A percentile compares a stretch with the other conserved stretches of the same genome.
Evolutionary conservation across 495 filamentous ascomycete genomes (phyloP).

Genomic region (Glonium stellatum): DNA sequence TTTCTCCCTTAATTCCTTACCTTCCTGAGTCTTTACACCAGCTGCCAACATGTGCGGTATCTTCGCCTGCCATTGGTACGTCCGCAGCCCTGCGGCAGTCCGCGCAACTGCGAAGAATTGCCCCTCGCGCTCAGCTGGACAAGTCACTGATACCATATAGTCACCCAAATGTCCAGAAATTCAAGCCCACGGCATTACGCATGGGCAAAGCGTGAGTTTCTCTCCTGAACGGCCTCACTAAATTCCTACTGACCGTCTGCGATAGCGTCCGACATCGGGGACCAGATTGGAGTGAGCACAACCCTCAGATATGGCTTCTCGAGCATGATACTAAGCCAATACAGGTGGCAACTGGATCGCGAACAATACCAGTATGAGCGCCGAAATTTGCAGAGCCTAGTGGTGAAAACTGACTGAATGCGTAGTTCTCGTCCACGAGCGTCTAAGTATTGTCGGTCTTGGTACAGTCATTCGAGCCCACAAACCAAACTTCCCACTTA

Average conservation of each 20-base stretch:
- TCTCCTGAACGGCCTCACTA: constrained; percentile 9
- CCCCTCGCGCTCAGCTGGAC: constrained; percentile 28
- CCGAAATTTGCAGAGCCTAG: background rate
- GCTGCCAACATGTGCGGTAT: constrained; percentile 56
- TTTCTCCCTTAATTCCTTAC: background rate
- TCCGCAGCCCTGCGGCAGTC: background rate
- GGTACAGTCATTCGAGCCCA: constrained; percentile 48
- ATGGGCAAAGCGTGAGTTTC: constrained; percentile 87
- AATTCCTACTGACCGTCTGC: constrained; percentile 15
- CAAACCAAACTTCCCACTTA: constrained; percentile 12
- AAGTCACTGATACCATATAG: constrained; percentile 43
- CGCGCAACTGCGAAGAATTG: constrained; percentile 16
- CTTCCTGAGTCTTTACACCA: background rate
- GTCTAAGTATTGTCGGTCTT: constrained; percentile 94
- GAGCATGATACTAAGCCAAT: constrained; percentile 26
- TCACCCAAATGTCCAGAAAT: constrained; percentile 91
- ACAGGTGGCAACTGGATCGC: constrained; percentile 81
- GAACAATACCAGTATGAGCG: constrained; percentile 75
- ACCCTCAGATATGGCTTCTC: constrained; percentile 19
- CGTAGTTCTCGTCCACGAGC: constrained; percentile 91
- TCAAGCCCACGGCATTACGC: constrained; percentile 93
- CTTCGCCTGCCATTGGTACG: constrained; percentile 88
- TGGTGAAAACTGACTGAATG: constrained; percentile 25
- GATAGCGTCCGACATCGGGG: constrained; percentile 86
- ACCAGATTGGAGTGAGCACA: constrained; percentile 90